Base-by-base conservation (phyloP, 2,329 filamentous ascomycete species). In the Juglanconis sp. region DNA sequence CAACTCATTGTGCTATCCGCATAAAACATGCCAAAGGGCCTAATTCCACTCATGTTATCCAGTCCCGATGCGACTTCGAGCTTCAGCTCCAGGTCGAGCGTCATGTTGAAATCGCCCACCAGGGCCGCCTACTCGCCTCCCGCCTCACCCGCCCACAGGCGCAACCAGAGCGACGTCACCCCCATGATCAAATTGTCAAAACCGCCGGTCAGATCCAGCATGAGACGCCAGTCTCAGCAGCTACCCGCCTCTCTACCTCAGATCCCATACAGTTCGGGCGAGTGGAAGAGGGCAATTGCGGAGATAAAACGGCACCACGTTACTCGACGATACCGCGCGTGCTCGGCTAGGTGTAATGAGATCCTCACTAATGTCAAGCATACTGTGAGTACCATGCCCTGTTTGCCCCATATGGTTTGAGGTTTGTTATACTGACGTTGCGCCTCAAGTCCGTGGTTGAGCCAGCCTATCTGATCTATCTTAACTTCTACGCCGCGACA, bases 401-500 rank as follows among this genome's bases (percentile, higher is more conserved):
- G 5, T 50, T 24, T 11, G 5, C 35, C 5, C 40, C 9, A 3
- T 9, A 2, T 7, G 17, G 13, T 1, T 36, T 1, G 40, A 2
- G 2, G n/a, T 11, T 11, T 5, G 6, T 8, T 30, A 57, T 49
- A 15, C 55, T 42, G 13, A 56, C 51, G 3, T 51, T 10, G 5
- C 31, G 15, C 4, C 31, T 4, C 0, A n/a, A 71, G 68, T 73
- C 74, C 11, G 68, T 74, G 32, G 72, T 81, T 24, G 80, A 85
- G 67, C 80, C 82, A 2, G 73, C 81, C 6, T 81, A 86, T 66
- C 73, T 85, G 38, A 81, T 86, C 64, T 85, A 84, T 62, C 75
- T 87, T 5, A 79, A 84, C 68, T 86, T 86, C 68, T 87, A 86
- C 63, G 83, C 83, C n/a, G 84, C 84, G 24, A 80, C 77, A n/a